Conservation (phyloP, 2,329 filamentous ascomycete species). For the Aspergillus japonicus region DNA sequence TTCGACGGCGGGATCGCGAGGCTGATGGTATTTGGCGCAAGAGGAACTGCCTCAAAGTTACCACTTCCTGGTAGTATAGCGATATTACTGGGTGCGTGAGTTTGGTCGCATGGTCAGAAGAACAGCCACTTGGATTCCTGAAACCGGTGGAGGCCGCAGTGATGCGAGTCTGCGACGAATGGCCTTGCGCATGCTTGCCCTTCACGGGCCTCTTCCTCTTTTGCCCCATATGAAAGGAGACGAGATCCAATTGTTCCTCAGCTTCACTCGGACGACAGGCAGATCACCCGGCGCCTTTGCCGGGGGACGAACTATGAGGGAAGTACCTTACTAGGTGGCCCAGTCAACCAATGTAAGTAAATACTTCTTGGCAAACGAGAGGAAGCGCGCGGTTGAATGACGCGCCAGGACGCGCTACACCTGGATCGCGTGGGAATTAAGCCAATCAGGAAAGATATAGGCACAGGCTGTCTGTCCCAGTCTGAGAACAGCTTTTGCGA, state of each 20-base stretch:
- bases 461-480: not conserved
- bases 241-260: not conserved
- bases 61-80: constrained; percentile 65
- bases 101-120: constrained; percentile 14
- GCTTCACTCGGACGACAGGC: not conserved
- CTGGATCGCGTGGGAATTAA: not conserved
- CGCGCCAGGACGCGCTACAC: not conserved
- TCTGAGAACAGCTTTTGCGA: not conserved
- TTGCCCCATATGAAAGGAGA: constrained; percentile 14
- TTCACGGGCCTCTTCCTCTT: constrained; percentile 45
- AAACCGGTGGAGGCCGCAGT: constrained; percentile 22
- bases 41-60: constrained; percentile 69
- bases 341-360: not conserved
- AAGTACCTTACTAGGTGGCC: not conserved
- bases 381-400: not conserved
- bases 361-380: not conserved
- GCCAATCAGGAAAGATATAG: not conserved
- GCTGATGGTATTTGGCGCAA: constrained; percentile 63
- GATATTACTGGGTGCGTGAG: constrained; percentile 62
- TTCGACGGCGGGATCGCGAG: constrained; percentile 57
- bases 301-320: not conserved
- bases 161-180: constrained; percentile 27
- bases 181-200: constrained; percentile 13
- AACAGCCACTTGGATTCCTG: constrained; percentile 14
- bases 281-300: not conserved